These are phyloP conservation scores for Pontederia crassipes DNA, from an alignment of 176 grass and related monocot species.

Conservation along the genomic window DNA sequence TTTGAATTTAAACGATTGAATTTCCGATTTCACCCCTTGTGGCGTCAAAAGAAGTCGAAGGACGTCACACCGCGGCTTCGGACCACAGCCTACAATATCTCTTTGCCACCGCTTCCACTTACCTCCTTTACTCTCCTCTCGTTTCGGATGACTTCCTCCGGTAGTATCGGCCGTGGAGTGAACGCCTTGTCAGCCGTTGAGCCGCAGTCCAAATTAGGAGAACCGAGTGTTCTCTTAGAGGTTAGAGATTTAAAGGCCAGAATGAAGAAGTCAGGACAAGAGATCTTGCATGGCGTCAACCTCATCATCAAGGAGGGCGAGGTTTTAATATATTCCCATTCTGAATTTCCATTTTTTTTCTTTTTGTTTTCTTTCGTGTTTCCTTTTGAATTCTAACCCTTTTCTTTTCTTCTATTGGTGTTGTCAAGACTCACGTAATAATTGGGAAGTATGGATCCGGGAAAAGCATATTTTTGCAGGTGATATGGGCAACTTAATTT, in stretches of 20 bases:
- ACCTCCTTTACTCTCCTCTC: too few species aligned
- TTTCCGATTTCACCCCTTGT: too few species aligned
- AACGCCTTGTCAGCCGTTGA: slow-evolving; percentile 15
- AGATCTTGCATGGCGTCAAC: slow-evolving; percentile 54
- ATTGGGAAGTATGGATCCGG: slow-evolving; percentile 94
- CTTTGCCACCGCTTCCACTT: too few species aligned
- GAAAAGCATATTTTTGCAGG: slow-evolving; percentile 89
- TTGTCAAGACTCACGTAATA: slow-evolving; percentile 57
- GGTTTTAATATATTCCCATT: slow-evolving; percentile 14
- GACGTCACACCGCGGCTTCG: too few species aligned
- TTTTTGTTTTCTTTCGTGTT: background rate
- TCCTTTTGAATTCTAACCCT: background rate
- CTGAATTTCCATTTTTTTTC: too few species aligned
- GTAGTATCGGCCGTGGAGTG: background rate
- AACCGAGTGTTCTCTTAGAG: slow-evolving; percentile 40
- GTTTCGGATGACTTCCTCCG: too few species aligned
- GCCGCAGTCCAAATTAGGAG: background rate
- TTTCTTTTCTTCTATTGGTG: background rate
- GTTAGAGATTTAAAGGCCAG: slow-evolving; percentile 58
- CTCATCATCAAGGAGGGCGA: slow-evolving; percentile 71
- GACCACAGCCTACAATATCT: too few species aligned
- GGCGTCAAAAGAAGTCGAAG: too few species aligned
- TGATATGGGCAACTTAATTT: background rate
- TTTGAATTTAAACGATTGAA: too few species aligned
- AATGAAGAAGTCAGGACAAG: slow-evolving; percentile 40